Conservation (phyloP, 208 protist species). For the Wallacemonas sp. region DNA sequence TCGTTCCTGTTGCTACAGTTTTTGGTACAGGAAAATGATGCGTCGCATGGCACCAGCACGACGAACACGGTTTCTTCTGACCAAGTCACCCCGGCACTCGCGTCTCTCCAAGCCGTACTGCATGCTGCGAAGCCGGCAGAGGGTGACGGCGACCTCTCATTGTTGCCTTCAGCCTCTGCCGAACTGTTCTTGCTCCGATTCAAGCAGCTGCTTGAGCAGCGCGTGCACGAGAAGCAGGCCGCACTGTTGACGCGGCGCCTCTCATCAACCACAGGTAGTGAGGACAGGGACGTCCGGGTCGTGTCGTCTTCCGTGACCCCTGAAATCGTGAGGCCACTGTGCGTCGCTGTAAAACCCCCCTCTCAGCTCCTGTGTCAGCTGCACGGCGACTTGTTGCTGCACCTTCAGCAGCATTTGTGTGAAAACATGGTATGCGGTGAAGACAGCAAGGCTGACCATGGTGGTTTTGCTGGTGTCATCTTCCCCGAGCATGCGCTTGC, state of each 20-base stretch:
- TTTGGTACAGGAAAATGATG: slow-evolving; percentile 6
- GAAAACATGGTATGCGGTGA: slow-evolving; percentile 5
- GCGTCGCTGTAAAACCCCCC: too few relatives aligned
- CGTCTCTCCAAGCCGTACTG: slow-evolving; percentile 5
- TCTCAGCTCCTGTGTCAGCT: neutral
- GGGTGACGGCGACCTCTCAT: neutral
- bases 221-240: slow-evolving; percentile 12
- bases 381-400: slow-evolving; percentile 28
- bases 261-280: neutral
- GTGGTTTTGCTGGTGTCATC: slow-evolving; percentile 18
- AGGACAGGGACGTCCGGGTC: too few relatives aligned
- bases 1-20: slow-evolving; percentile 16
- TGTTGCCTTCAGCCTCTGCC: neutral
- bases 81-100: neutral
- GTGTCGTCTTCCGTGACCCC: too few relatives aligned
- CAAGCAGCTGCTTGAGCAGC: slow-evolving; percentile 26
- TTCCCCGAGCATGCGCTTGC: slow-evolving; percentile 12
- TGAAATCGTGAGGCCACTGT: too few relatives aligned
- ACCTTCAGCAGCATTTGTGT: slow-evolving; percentile 31
- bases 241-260: neutral
- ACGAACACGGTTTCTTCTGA: neutral
- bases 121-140: neutral
- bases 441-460: slow-evolving; percentile 6
- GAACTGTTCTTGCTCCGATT: slow-evolving; percentile 27
- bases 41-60: neutral